Evolutionary conservation across 139 green algal species (phyloP), one percentile per base, ranked within the genome.

Genomic region (Trebouxia sp.): DNA sequence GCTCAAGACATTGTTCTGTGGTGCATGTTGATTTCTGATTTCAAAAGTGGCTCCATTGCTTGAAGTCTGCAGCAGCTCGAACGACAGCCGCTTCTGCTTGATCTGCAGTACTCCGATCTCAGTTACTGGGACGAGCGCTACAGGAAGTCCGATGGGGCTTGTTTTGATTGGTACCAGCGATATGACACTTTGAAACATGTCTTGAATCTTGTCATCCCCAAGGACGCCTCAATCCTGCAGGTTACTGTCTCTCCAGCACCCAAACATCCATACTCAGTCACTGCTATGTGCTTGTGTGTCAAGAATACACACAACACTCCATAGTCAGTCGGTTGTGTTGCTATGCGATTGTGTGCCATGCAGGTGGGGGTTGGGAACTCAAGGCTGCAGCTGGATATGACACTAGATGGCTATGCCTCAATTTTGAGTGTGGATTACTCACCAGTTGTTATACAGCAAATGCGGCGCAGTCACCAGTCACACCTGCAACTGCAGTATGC

Each of bases 341-440:
- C 12, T 74, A 41, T 45, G 65, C 32, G 43, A 11, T 4, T 14
- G 8, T 74, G 65, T 43, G 15, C 50, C 26, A 17, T 75, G 37
- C 72, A 79, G 72, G 28, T 65, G 17, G 72, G 72, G 17, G 72
- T 79, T 42, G 72, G 72, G 20, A 79, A 62, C 30, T 79, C 72
- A 15, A 62, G 30, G 47, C 28, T 79, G 47, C 45, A 79, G 15
- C 32, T 66, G 30, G 72, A 79, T 11, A 79, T 79, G 72, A 47
- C 47, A 42, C 30, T 43, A 26, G 43, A 62, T 48, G 72, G 47
- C 8, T 79, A 79, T 32, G 65, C 45, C 8, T 45, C 14, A 1
- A 79, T 79, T 24, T 43, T 45, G 1, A 65, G 72, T 8, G 30
- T 79, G 6, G 72, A 79, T 14, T 79, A 42, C 30, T n/a, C 43